These are phyloP conservation scores for Adiantum capillusveneris DNA, from an alignment of 75 land plant species.

Conservation along the genomic window DNA sequence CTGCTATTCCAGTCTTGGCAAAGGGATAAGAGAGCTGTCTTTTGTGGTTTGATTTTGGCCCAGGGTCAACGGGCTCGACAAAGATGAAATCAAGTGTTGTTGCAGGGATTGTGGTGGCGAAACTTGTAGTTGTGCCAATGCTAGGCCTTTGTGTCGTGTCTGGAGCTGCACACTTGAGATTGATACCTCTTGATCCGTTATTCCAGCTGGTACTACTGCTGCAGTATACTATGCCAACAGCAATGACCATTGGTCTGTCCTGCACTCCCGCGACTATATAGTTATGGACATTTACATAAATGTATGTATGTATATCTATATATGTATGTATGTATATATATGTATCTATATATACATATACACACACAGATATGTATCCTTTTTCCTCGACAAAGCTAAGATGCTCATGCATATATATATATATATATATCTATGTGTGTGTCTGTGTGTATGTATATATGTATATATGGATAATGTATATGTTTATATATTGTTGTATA, in stretches of 20 bases:
- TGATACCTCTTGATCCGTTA: conserved; percentile 43
- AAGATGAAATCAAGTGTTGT: conserved; percentile 19
- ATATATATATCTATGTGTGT: no score
- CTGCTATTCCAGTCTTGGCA: not conserved
- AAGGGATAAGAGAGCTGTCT: not conserved
- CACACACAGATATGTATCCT: no score
- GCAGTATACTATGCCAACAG: conserved; percentile 66
- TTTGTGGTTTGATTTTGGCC: not conserved
- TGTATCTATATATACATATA: no score
- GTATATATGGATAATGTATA: no score
- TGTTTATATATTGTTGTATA: no score
- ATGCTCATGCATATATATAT: no score
- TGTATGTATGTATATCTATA: no score
- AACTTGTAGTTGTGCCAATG: conserved; percentile 44
- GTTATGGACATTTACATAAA: no score
- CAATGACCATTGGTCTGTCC: conserved; percentile 58
- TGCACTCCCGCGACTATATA: no score
- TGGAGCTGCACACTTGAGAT: conserved; percentile 32
- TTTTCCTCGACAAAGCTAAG: no score
- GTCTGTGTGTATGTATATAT: no score
- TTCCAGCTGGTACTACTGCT: conserved; percentile 54
- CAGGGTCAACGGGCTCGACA: conserved; percentile 12
- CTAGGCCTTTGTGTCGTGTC: conserved; percentile 34
- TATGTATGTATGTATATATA: no score
- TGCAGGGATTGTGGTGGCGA: conserved; percentile 35